Percentiles rank a stretch among this genome's conserved stretches.
phyloP scores from a whole-genome alignment of 148 eudicot species.

The Limonium bicolor region DNA sequence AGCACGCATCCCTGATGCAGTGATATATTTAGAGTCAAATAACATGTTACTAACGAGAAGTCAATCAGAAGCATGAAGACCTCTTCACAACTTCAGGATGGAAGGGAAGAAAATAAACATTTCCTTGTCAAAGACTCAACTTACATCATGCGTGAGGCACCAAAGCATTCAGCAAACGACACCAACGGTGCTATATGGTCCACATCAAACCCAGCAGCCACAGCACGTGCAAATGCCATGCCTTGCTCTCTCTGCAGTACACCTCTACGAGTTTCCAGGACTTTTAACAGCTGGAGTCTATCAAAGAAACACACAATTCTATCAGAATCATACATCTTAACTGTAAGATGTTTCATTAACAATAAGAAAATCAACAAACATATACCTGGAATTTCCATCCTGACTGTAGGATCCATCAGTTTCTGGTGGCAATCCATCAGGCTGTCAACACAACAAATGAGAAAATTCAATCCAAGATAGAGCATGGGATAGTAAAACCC shows the following conservation, averaged over 20 bases:
- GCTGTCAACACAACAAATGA: slow-evolving; percentile 27
- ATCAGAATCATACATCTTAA: slow-evolving; percentile 8
- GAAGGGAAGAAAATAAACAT: not conserved
- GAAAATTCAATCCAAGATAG: slow-evolving; percentile 7
- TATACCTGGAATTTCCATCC: slow-evolving; percentile 68
- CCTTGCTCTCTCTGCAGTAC: slow-evolving; percentile 93
- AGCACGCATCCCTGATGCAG: slow-evolving; percentile 67
- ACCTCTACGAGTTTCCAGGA: slow-evolving; percentile 75
- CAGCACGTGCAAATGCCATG: slow-evolving; percentile 98
- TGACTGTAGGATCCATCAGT: slow-evolving; percentile 28
- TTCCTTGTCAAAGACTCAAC: slow-evolving; percentile 8
- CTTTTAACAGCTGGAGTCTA: slow-evolving; percentile 76
- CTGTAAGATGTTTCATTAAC: not conserved
- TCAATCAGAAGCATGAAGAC: not conserved
- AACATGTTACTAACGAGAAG: not conserved
- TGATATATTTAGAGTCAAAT: slow-evolving; percentile 1
- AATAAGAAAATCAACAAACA: slow-evolving; percentile 6
- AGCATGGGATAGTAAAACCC: too few relatives aligned
- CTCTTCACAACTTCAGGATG: not conserved
- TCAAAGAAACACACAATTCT: slow-evolving; percentile 8
- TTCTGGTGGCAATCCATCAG: slow-evolving; percentile 34
- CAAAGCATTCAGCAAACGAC: slow-evolving; percentile 76
- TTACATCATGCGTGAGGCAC: slow-evolving; percentile 88
- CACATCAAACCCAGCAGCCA: slow-evolving; percentile 80
- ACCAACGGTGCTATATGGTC: slow-evolving; percentile 51